Evolutionary conservation across 148 eudicot species (phyloP).

Genomic region (Nepenthes gracilis): DNA sequence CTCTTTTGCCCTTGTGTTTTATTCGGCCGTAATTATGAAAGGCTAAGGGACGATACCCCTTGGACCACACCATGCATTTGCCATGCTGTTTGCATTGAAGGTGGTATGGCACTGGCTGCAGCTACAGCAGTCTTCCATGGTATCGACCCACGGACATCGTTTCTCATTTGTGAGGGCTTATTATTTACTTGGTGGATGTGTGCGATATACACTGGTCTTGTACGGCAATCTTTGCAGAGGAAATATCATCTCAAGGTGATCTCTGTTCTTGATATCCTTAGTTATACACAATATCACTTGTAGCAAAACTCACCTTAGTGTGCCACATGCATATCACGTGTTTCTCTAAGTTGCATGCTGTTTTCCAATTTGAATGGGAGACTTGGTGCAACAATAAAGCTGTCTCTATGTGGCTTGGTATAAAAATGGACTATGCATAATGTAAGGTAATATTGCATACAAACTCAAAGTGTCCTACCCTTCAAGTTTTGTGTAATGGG

Average conservation of each 20-base stretch:
- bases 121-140: constrained; percentile 66
- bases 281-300: not conserved
- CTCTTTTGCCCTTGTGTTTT: constrained; percentile 86
- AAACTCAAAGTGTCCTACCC: too few relatives aligned
- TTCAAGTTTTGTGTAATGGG: too few relatives aligned
- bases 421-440: too few relatives aligned
- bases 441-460: too few relatives aligned
- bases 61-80: constrained; percentile 73
- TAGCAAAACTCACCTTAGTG: not conserved
- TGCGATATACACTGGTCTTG: constrained; percentile 75
- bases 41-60: constrained; percentile 64
- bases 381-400: too few relatives aligned
- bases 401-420: too few relatives aligned
- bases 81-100: constrained; percentile 81
- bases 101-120: constrained; percentile 80
- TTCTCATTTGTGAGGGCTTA: constrained; percentile 65
- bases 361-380: too few relatives aligned
- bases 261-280: not conserved
- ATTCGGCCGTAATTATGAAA: constrained; percentile 81
- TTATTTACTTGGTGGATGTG: constrained; percentile 94
- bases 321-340: too few relatives aligned
- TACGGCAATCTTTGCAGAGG: constrained; percentile 62
- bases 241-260: constrained; percentile 89
- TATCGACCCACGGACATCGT: constrained; percentile 65
- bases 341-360: too few relatives aligned